phyloP scores from a whole-genome alignment of 495 filamentous ascomycete species.

The Xylaria curta region DNA sequence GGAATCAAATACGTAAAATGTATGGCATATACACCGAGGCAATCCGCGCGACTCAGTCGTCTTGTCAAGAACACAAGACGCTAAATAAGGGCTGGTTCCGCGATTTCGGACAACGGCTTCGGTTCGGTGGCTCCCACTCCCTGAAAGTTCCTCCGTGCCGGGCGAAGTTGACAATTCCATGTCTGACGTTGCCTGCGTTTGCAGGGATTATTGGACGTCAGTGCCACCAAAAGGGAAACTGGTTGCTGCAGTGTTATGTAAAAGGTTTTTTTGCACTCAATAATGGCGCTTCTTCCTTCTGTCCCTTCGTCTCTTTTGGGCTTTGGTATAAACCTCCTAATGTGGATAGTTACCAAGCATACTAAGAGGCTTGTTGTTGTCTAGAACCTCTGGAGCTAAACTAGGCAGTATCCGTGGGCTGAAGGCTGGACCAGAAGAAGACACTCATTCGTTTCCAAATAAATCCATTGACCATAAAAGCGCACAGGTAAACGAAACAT shows the following conservation, averaged over 20 bases:
- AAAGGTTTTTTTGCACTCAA: neutral
- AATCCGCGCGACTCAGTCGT: conserved; percentile 19
- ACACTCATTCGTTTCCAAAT: too few species aligned
- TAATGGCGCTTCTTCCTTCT: neutral
- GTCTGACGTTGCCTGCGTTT: neutral
- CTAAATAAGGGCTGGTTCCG: conserved; percentile 11
- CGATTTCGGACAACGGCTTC: neutral
- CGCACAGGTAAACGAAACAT: neutral
- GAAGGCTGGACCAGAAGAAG: neutral
- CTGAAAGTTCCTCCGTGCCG: neutral
- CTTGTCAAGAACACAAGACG: neutral
- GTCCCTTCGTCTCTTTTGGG: neutral
- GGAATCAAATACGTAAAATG: conserved; percentile 21
- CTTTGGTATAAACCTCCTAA: neutral
- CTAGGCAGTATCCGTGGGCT: neutral
- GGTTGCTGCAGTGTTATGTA: neutral
- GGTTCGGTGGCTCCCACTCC: conserved; percentile 2
- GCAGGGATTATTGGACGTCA: neutral
- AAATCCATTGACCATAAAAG: neutral
- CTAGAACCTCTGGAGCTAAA: neutral
- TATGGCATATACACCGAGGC: neutral
- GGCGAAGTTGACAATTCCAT: neutral
- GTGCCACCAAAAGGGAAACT: conserved; percentile 6
- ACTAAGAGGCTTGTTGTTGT: neutral
- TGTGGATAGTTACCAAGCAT: neutral